phyloP scores from a whole-genome alignment of 805 yeast genomes.

The Schwanniomyces polymorphus region DNA sequence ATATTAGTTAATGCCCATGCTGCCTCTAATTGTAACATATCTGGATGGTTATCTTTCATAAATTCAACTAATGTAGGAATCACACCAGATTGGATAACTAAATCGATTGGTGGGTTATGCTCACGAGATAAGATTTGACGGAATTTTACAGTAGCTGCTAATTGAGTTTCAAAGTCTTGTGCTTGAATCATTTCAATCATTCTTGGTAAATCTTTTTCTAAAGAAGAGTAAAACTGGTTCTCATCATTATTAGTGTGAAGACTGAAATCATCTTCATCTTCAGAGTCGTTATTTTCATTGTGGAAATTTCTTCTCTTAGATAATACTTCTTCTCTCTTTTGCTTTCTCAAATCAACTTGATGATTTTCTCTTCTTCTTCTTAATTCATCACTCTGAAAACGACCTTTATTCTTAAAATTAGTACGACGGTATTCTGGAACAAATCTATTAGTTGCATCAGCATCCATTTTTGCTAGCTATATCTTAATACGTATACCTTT shows the following conservation, averaged over 20 bases:
- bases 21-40: constrained; percentile 91
- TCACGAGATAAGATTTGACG: constrained; percentile 93
- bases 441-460: constrained; percentile 76
- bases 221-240: constrained; percentile 37
- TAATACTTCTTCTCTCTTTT: constrained; percentile 91
- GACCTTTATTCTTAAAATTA: constrained; percentile 89
- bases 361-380: constrained; percentile 98
- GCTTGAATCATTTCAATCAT: constrained; percentile 83
- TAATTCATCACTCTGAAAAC: constrained; percentile 92
- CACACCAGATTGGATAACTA: constrained; percentile 90
- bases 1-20: constrained; percentile 99
- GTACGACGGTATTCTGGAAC: constrained; percentile 98
- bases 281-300: constrained; percentile 39
- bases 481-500: not conserved
- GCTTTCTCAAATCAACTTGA: constrained; percentile 94
- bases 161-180: constrained; percentile 72
- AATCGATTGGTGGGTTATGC: constrained; percentile 93
- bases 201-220: constrained; percentile 68
- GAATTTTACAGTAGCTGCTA: constrained; percentile 88
- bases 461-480: constrained; percentile 52
- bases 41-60: constrained; percentile 71
- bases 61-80: constrained; percentile 88
- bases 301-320: constrained; percentile 87
- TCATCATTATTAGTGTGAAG: constrained; percentile 52
- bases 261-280: constrained; percentile 38